Conservation (phyloP, 2,329 filamentous ascomycete genomes). For the Colletotrichum aenigma region DNA sequence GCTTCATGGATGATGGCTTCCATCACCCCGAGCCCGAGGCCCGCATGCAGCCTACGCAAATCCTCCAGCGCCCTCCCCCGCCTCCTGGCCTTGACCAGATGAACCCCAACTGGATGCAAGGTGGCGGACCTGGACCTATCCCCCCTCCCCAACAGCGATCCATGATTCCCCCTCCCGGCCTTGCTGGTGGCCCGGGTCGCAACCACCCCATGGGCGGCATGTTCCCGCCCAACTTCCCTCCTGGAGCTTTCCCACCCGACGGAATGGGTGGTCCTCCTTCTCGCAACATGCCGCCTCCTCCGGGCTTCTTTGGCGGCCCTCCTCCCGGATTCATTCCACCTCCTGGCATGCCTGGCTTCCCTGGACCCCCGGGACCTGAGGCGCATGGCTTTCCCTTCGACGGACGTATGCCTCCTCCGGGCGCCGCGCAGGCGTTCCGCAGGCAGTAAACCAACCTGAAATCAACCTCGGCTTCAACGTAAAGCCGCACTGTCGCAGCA, state of each 20-base stretch:
- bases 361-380: conserved; percentile 53
- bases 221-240: conserved; percentile 67
- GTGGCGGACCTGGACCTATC: conserved; percentile 47
- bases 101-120: conserved; percentile 59
- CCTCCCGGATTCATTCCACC: conserved; percentile 57
- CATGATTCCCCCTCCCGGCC: conserved; percentile 67
- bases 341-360: conserved; percentile 61
- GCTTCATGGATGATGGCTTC: conserved; percentile 60
- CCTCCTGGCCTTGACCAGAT: conserved; percentile 66
- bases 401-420: conserved; percentile 57
- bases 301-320: conserved; percentile 59
- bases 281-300: conserved; percentile 62
- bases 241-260: conserved; percentile 50
- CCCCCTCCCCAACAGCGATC: conserved; percentile 40
- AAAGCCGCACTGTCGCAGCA: neutral
- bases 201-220: conserved; percentile 59
- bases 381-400: conserved; percentile 59
- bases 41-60: conserved; percentile 64
- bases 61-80: conserved; percentile 66
- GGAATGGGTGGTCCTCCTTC: conserved; percentile 54
- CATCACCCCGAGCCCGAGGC: conserved; percentile 54
- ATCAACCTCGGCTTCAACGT: neutral
- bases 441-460: conserved; percentile 30
- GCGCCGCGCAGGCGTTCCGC: conserved; percentile 40
- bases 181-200: conserved; percentile 44